Evolutionary conservation across 2,329 filamentous ascomycete genomes (phyloP).

Genomic region (Didymella arachidicola): DNA sequence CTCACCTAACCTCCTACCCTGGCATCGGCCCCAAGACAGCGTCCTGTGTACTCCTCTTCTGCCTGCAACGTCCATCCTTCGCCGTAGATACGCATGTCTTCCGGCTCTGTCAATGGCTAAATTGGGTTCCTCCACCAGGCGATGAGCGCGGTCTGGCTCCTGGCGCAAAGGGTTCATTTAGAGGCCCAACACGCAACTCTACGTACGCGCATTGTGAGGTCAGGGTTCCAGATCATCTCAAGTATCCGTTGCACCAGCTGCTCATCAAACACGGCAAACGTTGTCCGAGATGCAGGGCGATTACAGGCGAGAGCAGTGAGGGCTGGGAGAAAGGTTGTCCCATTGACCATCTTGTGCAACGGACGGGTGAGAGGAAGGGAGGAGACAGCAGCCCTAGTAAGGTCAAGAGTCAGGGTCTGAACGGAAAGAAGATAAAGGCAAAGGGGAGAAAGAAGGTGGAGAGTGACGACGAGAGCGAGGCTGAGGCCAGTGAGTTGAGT

Average conservation of each 20-base stretch:
- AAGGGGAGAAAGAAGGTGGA: conserved; percentile 27
- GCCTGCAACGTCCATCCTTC: conserved; percentile 68
- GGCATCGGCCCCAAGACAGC: conserved; percentile 73
- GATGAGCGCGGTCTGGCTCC: conserved; percentile 43
- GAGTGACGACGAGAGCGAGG: conserved; percentile 38
- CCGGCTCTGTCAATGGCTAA: conserved; percentile 67
- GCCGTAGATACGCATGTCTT: conserved; percentile 74
- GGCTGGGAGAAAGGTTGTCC: conserved; percentile 71
- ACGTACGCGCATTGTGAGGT: conserved; percentile 69
- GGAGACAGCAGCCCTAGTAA: conserved; percentile 22
- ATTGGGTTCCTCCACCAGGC: conserved; percentile 63
- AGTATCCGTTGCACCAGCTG: conserved; percentile 69
- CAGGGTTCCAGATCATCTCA: conserved; percentile 66
- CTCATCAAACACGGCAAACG: conserved; percentile 69
- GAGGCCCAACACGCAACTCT: conserved; percentile 58
- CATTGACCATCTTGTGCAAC: conserved; percentile 68
- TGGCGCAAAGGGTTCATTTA: conserved; percentile 51
- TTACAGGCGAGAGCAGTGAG: conserved; percentile 66
- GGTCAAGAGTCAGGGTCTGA: conserved; percentile 20
- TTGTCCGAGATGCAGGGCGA: conserved; percentile 67
- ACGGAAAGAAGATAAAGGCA: conserved; percentile 25
- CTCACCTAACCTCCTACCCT: conserved; percentile 64
- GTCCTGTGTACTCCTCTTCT: conserved; percentile 70
- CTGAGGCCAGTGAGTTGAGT: conserved; percentile 39
- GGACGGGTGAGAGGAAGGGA: conserved; percentile 64